Conservation (phyloP, 2,329 filamentous ascomycete genomes). For the Sclerotinia subarctica region DNA sequence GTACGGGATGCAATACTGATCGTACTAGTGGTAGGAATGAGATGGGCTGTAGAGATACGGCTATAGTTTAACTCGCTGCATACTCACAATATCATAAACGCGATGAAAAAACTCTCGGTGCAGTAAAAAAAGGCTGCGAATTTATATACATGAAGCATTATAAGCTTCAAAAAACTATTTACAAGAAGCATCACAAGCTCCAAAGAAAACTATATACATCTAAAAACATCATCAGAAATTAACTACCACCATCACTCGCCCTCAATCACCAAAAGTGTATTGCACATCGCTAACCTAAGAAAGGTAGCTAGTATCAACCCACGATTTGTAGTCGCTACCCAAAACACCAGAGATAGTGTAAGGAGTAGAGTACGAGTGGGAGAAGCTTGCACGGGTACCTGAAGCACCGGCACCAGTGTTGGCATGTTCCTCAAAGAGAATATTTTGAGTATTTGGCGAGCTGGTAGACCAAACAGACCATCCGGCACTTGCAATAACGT, state of each 20-base stretch:
- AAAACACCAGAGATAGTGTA: slow-evolving; percentile 46
- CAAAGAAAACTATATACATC: neutral
- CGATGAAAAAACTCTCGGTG: neutral
- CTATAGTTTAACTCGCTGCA: no score
- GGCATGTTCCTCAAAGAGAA: slow-evolving; percentile 51
- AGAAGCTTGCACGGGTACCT: slow-evolving; percentile 49
- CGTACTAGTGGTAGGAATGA: neutral
- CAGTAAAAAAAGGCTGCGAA: neutral
- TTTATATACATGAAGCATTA: neutral
- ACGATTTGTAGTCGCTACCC: slow-evolving; percentile 44
- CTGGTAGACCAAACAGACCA: slow-evolving; percentile 49
- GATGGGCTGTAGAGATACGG: neutral
- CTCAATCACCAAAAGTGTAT: neutral
- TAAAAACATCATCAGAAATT: neutral
- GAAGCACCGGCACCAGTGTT: slow-evolving; percentile 51
- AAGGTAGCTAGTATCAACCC: slow-evolving; percentile 46
- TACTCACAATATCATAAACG: neutral
- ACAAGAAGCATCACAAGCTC: neutral
- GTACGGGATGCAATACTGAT: neutral
- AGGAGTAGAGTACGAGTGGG: slow-evolving; percentile 42
- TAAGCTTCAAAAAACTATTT: neutral
- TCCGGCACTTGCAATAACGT: slow-evolving; percentile 51
- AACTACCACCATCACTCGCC: neutral
- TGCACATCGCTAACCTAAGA: slow-evolving; percentile 23
- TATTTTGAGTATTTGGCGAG: slow-evolving; percentile 45